A percentile compares a stretch with the other conserved stretches of the same genome.
phyloP scores from a whole-genome alignment of 371 early-diverging fungal genomes.

The Apophysomyces elegans region DNA sequence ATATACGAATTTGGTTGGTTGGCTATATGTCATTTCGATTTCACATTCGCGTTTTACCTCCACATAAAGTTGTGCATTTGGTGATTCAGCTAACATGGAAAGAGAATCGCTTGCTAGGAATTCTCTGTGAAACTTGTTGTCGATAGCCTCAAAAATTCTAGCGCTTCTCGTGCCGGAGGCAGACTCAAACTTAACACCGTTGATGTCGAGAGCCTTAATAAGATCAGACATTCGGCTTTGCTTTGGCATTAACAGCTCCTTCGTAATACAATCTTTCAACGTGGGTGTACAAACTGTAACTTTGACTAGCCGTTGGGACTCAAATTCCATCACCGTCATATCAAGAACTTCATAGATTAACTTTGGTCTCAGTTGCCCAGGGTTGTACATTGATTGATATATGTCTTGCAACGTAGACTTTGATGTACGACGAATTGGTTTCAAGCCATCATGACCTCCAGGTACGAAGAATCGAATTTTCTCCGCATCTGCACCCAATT shows the following conservation, averaged over 20 bases:
- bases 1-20: background rate
- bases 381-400: conserved; percentile 16
- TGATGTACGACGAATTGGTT: conserved; percentile 30
- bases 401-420: conserved; percentile 26
- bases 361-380: conserved; percentile 7
- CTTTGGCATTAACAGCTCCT: conserved; percentile 61
- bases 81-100: conserved; percentile 20
- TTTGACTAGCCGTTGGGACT: conserved; percentile 69
- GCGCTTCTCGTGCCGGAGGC: conserved; percentile 14
- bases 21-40: no score
- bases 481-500: conserved; percentile 30
- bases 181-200: conserved; percentile 25
- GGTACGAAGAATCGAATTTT: conserved; percentile 37
- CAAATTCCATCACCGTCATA: conserved; percentile 79
- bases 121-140: conserved; percentile 30
- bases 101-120: conserved; percentile 30
- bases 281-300: conserved; percentile 61
- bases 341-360: conserved; percentile 86
- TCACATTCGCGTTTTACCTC: conserved; percentile 18
- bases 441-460: conserved; percentile 21
- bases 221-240: conserved; percentile 53
- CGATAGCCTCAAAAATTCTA: conserved; percentile 40
- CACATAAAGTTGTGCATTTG: conserved; percentile 23
- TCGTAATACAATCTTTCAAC: conserved; percentile 29
- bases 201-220: conserved; percentile 60